These are phyloP conservation scores for Gonium pectorale DNA, from an alignment of 139 green algal genomes.

Conservation along the genomic window DNA sequence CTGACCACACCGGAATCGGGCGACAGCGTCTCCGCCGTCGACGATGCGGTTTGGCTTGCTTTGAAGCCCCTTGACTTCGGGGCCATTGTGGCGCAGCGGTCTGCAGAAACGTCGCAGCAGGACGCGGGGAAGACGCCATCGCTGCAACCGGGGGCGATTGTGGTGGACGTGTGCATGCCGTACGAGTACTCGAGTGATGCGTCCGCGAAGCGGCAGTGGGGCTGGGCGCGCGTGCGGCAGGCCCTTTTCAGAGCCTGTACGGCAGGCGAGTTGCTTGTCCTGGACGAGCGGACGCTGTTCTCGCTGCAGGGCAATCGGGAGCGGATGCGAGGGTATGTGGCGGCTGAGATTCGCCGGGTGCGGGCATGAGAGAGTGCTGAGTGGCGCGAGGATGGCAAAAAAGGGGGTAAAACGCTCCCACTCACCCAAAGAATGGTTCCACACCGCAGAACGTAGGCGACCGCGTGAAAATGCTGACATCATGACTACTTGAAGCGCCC, in stretches of 20 bases:
- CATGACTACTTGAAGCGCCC: no score
- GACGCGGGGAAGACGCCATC: neutral
- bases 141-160: neutral
- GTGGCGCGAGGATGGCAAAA: no score
- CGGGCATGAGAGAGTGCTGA: no score
- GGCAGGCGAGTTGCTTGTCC: neutral
- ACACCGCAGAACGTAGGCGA: no score
- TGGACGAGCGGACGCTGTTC: neutral
- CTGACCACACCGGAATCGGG: no score
- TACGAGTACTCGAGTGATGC: neutral
- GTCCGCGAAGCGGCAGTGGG: neutral
- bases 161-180: neutral
- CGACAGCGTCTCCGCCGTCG: no score
- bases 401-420: no score
- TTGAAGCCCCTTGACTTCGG: no score
- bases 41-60: no score
- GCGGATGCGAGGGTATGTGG: neutral
- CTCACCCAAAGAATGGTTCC: no score
- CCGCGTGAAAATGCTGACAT: no score
- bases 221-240: neutral
- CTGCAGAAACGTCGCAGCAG: neutral
- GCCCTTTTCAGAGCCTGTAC: neutral
- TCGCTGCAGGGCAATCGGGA: neutral
- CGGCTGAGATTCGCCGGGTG: no score
- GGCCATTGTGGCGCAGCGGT: neutral